These are phyloP conservation scores for Nakazawaea ishiwadae DNA, from an alignment of 805 yeast species.

Conservation along the genomic window DNA sequence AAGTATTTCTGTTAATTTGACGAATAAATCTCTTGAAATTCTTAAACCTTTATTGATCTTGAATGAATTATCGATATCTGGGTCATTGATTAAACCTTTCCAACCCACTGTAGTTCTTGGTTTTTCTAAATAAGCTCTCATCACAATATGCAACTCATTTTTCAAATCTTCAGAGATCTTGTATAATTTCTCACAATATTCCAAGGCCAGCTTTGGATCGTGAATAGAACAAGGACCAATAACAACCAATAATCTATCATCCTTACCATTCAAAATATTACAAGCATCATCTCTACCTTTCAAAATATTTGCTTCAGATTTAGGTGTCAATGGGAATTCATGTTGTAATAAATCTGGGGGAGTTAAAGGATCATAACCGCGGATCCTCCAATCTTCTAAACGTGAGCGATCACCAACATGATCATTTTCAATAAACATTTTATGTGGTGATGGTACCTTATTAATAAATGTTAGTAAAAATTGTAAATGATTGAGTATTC, in stretches of 20 bases:
- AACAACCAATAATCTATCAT: conserved; percentile 83
- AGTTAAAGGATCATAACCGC: conserved; percentile 93
- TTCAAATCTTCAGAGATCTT: conserved; percentile 56
- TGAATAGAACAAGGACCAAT: conserved; percentile 98
- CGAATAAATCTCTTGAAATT: conserved; percentile 82
- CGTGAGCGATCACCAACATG: conserved; percentile 80
- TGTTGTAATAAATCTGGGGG: conserved; percentile 91
- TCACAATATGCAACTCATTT: conserved; percentile 77
- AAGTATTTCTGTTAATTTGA: conserved; percentile 71
- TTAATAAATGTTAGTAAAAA: neutral
- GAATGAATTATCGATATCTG: conserved; percentile 90
- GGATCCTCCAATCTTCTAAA: conserved; percentile 71
- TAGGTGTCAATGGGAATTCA: conserved; percentile 66
- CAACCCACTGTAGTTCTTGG: conserved; percentile 99
- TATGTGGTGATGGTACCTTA: conserved; percentile 20
- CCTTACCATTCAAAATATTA: conserved; percentile 70
- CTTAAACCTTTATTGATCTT: conserved; percentile 92
- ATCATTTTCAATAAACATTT: conserved; percentile 82
- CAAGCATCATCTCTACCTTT: conserved; percentile 74
- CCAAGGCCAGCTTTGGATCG: conserved; percentile 89
- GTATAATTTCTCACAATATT: conserved; percentile 69
- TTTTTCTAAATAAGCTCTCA: conserved; percentile 97
- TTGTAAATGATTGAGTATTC: neutral
- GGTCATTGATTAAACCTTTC: conserved; percentile 98
- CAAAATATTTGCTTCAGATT: conserved; percentile 58